A percentile compares a stretch with the other conserved stretches of the same genome.
Evolutionary conservation across 495 filamentous ascomycete genomes (phyloP).

Genomic region (Penicillium desertorum): DNA sequence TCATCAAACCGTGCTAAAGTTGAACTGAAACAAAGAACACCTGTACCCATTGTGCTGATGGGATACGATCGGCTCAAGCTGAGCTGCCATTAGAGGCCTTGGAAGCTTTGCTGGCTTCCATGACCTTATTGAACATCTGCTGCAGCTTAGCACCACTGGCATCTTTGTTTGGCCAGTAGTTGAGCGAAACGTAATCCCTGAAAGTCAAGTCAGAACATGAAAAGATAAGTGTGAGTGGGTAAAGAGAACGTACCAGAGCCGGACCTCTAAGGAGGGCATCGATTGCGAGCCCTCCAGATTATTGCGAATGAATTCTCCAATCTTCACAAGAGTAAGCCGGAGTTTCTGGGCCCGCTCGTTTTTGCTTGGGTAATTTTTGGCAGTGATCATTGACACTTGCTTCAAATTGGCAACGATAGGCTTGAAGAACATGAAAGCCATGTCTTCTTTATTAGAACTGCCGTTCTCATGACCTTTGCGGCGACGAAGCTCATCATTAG

Average conservation of each 20-base stretch:
- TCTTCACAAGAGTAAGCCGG: slow-evolving; percentile 46
- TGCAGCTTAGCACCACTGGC: slow-evolving; percentile 45
- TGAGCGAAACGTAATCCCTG: slow-evolving; percentile 49
- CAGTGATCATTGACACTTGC: slow-evolving; percentile 59
- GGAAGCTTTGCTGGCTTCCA: slow-evolving; percentile 33
- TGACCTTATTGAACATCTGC: slow-evolving; percentile 51
- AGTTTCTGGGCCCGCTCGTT: slow-evolving; percentile 53
- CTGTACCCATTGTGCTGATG: neutral
- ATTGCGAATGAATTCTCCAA: slow-evolving; percentile 49
- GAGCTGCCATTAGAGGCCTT: slow-evolving; percentile 32
- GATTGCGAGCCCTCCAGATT: slow-evolving; percentile 36
- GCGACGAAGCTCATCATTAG: slow-evolving; percentile 44
- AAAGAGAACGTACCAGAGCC: slow-evolving; percentile 47
- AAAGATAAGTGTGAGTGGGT: neutral
- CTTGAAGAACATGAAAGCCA: slow-evolving; percentile 58
- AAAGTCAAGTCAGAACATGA: slow-evolving; percentile 10
- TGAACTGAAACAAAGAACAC: slow-evolving; percentile 4
- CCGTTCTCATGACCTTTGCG: slow-evolving; percentile 45
- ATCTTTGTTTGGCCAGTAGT: slow-evolving; percentile 54
- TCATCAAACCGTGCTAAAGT: slow-evolving; percentile 16
- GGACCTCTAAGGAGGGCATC: slow-evolving; percentile 43
- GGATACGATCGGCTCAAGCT: slow-evolving; percentile 10
- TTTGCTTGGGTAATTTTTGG: slow-evolving; percentile 60
- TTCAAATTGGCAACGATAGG: slow-evolving; percentile 60
- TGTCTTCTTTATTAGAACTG: slow-evolving; percentile 47